A percentile compares a stretch with the other conserved stretches of the same genome.
phyloP scores from a whole-genome alignment of 805 yeast genomes.

The Alloascoidea africana region DNA sequence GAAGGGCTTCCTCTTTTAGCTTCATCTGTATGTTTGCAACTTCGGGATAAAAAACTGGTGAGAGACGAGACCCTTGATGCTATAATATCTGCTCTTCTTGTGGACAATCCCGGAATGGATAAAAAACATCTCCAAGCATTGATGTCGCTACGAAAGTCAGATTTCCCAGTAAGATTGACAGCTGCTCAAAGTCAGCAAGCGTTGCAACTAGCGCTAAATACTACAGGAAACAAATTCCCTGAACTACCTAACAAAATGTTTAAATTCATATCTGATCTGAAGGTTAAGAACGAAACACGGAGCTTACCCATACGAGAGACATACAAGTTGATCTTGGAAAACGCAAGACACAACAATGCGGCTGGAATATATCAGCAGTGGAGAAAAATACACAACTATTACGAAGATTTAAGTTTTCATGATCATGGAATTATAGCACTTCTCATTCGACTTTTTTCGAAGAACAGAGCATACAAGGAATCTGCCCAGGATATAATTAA shows the following conservation, averaged over 20 bases:
- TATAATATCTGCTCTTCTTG: not conserved
- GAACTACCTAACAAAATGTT: not conserved
- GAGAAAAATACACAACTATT: not conserved
- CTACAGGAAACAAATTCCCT: not conserved
- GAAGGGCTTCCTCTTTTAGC: not conserved
- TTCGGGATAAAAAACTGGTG: not conserved
- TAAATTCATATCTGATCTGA: not conserved
- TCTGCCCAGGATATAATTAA: conserved; percentile 1
- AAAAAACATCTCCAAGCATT: not conserved
- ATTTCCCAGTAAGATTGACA: not conserved
- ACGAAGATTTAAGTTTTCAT: conserved; percentile 1
- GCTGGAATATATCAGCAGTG: not conserved
- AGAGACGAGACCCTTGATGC: not conserved
- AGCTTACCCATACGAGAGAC: not conserved
- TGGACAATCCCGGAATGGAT: not conserved
- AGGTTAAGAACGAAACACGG: not conserved
- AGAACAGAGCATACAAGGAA: not conserved
- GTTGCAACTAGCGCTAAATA: not conserved
- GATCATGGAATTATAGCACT: not conserved
- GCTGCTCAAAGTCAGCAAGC: not conserved
- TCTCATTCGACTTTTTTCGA: conserved; percentile 1
- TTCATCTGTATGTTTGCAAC: not conserved
- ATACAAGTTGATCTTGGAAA: not conserved
- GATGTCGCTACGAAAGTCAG: not conserved
- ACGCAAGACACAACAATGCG: not conserved